Base-by-base conservation (phyloP, 2,329 filamentous ascomycete genomes). In the Aspergillus piperis region DNA sequence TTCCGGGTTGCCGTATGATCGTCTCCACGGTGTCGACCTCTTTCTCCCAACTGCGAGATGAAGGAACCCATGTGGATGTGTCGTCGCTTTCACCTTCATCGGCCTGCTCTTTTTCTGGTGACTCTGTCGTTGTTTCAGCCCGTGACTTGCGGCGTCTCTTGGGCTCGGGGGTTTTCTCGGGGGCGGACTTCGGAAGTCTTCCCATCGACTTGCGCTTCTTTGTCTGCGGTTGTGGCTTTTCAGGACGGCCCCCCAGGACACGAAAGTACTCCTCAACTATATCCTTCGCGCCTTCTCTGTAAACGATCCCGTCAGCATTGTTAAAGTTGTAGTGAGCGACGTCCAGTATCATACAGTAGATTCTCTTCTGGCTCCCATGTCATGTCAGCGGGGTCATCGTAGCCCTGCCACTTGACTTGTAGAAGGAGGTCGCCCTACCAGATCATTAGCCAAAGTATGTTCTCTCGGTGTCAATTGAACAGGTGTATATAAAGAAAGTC, bases 331-430 rank as follows among this genome's bases (percentile, higher is more conserved):
- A 2, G 5, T 25, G 15, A 17, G 7, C 11, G 21, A 49, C 15
- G 17, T 49, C 42, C 15, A 19, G 13, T 25, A 60, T 50, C 77
- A 58, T 73, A 80, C 74, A 78, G 51, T 4, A 81, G 67, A 50
- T 79, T 77, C 6, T 76, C 74, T 65, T 82, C 79, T 1, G 79
- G 78, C 60, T 82, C 80, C 67, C 75, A 68, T 2, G 80, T 82
- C 55, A 75, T 71, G 50, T 82, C 79, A n/a, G 68, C 64, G 2
- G 73, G 71, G 5, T 77, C 68, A 2, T 78, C 72, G 55, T 80
- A 82, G 5, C 78, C 79, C 62, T 77, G 77, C 80, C 80, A 82
- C 65, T 82, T 82, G 30, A 82, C 78, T 7, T 73, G 64, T 19
- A 80, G 73, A 38, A 74, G 60, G 23, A 81, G 68, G 17, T 67